Conservation (phyloP, 1,284 basidiomycete genomes). For the Apiotrichum akiyoshidainum region DNA sequence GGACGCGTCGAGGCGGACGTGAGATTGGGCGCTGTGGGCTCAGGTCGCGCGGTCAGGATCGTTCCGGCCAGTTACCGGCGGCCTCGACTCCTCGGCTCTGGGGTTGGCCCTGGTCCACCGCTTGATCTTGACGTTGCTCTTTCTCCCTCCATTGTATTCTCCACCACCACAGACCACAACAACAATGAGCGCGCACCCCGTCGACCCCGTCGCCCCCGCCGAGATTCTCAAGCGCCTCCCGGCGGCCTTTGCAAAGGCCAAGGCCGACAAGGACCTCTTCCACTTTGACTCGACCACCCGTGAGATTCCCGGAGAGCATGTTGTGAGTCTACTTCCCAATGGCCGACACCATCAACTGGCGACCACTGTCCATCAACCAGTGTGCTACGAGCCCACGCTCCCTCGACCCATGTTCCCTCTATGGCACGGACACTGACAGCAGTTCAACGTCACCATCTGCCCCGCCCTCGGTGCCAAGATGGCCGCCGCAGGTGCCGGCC, state of each 20-base stretch:
- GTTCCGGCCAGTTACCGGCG: no score
- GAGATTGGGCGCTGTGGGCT: no score
- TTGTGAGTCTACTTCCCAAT: not conserved
- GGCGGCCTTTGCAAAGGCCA: constrained; percentile 61
- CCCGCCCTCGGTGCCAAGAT: constrained; percentile 62
- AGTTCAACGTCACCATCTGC: constrained; percentile 80
- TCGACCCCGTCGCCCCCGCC: constrained; percentile 26
- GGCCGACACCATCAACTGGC: no score
- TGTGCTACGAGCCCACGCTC: no score
- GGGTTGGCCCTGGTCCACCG: no score
- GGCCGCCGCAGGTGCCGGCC: constrained; percentile 1
- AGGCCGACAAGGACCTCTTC: constrained; percentile 64
- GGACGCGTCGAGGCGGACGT: no score
- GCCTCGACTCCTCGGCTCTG: no score
- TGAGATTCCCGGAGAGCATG: constrained; percentile 49
- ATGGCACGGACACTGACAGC: not conserved
- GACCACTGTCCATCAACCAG: no score
- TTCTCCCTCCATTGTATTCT: not conserved
- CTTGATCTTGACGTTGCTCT: no score
- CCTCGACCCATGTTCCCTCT: no score
- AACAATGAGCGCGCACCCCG: constrained; percentile 27
- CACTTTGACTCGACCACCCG: constrained; percentile 70
- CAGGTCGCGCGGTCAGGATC: no score
- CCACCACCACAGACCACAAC: constrained; percentile 6
- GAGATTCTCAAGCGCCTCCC: constrained; percentile 64